Percentiles rank a stretch among this genome's conserved stretches.
Evolutionary conservation across 371 early-diverging fungal genomes (phyloP).

Genomic region (Blastocladiella emersonii): DNA sequence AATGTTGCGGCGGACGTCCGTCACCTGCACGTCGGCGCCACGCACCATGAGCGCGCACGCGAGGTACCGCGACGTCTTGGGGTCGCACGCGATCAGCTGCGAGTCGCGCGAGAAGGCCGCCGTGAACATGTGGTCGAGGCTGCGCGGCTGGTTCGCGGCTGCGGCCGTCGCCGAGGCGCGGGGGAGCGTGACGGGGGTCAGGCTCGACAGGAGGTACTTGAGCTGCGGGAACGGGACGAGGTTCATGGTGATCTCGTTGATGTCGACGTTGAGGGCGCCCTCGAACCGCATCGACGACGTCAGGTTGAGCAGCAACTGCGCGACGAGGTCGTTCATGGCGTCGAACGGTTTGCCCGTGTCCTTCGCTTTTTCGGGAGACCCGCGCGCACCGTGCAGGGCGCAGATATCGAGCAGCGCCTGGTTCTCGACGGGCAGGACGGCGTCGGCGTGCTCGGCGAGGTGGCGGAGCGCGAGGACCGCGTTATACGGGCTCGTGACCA

Average conservation of each 20-base stretch:
- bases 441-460: conserved; percentile 35
- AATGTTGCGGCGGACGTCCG: conserved; percentile 35
- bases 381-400: conserved; percentile 16
- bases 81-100: conserved; percentile 46
- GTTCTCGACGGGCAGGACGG: conserved; percentile 53
- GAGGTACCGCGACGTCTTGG: conserved; percentile 32
- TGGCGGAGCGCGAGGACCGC: conserved; percentile 38
- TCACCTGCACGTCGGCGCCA: conserved; percentile 23
- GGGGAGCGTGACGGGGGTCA: not conserved
- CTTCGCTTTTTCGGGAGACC: conserved; percentile 1
- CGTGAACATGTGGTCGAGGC: conserved; percentile 42
- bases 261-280: conserved; percentile 56
- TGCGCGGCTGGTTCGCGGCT: conserved; percentile 23
- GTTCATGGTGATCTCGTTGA: conserved; percentile 59
- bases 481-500: conserved; percentile 45
- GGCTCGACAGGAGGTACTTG: conserved; percentile 10
- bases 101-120: conserved; percentile 42
- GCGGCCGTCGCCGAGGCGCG: conserved; percentile 8
- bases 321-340: conserved; percentile 39
- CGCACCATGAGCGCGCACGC: conserved; percentile 32
- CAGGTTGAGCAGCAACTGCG: conserved; percentile 32
- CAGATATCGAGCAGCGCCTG: conserved; percentile 39
- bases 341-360: conserved; percentile 20
- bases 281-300: conserved; percentile 52
- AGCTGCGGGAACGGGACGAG: conserved; percentile 54